Percentiles rank a stretch among this genome's conserved stretches.
Conservation (phyloP, 768 basidiomycete genomes). For the Tylopilus vinaceipallidus region DNA sequence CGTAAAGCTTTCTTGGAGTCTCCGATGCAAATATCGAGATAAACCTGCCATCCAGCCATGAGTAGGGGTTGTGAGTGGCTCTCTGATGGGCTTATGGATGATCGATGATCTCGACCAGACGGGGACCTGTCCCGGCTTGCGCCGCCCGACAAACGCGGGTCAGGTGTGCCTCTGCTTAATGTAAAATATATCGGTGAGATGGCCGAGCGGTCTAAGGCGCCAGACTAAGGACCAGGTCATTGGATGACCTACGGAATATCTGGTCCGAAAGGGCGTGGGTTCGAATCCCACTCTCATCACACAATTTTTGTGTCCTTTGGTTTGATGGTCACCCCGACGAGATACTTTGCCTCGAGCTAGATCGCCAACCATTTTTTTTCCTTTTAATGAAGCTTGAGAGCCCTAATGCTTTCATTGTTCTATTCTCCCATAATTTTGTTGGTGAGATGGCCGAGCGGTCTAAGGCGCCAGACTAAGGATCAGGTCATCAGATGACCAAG, state of each 20-base stretch:
- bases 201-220: constrained; percentile 65
- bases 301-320: neutral
- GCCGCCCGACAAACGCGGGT: neutral
- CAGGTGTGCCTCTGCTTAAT: too few relatives aligned
- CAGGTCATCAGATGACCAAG: constrained; percentile 31
- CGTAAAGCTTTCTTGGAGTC: constrained; percentile 28
- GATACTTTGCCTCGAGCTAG: too few relatives aligned
- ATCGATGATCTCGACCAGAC: neutral
- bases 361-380: too few relatives aligned
- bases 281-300: constrained; percentile 40
- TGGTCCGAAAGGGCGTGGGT: constrained; percentile 43
- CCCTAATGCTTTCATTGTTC: too few relatives aligned
- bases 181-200: constrained; percentile 32
- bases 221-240: constrained; percentile 50
- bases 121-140: neutral
- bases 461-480: constrained; percentile 61
- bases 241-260: constrained; percentile 29
- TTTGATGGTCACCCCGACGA: too few relatives aligned
- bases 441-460: constrained; percentile 59
- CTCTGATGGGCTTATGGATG: neutral
- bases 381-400: too few relatives aligned
- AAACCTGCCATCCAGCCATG: constrained; percentile 21
- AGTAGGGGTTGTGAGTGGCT: neutral
- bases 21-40: constrained; percentile 45
- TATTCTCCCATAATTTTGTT: neutral